A percentile compares a stretch with the other conserved stretches of the same genome.
These are phyloP conservation scores for Lagenidium sp. DNA, from an alignment of 352 stramenopile genomes.

Conservation along the genomic window DNA sequence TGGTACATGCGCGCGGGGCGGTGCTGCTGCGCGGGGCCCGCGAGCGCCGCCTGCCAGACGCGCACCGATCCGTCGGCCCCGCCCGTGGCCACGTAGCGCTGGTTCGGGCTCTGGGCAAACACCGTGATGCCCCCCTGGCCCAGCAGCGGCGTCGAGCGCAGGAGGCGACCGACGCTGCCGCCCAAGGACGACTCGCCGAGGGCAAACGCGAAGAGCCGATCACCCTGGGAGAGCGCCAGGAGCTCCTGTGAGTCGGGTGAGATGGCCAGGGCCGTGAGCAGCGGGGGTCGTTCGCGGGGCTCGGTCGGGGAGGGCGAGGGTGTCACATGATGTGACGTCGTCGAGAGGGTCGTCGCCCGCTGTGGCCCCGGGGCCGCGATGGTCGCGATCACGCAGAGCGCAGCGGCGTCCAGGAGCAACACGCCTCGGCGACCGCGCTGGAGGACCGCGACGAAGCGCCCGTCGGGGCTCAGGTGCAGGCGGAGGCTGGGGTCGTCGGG, in stretches of 20 bases:
- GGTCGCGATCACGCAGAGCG: conserved; percentile 17
- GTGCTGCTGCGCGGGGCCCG: conserved; percentile 28
- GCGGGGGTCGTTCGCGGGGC: no score
- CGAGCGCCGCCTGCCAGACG: conserved; percentile 44
- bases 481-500: neutral
- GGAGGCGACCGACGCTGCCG: conserved; percentile 9
- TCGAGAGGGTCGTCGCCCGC: conserved; percentile 4
- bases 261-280: conserved; percentile 35
- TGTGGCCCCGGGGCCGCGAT: conserved; percentile 20
- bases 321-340: conserved; percentile 1
- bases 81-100: conserved; percentile 60
- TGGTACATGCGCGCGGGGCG: conserved; percentile 45
- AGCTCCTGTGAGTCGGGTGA: conserved; percentile 38
- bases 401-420: conserved; percentile 11
- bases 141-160: conserved; percentile 45
- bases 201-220: conserved; percentile 50
- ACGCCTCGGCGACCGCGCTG: conserved; percentile 9
- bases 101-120: conserved; percentile 37
- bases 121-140: conserved; percentile 39
- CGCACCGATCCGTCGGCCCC: conserved; percentile 43
- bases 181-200: conserved; percentile 8
- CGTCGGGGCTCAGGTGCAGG: conserved; percentile 14
- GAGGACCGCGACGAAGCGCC: conserved; percentile 13
- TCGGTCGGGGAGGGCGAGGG: no score
- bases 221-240: conserved; percentile 31